Base-by-base conservation (phyloP, 1,284 basidiomycete species). In the Earliella scabrosa region DNA sequence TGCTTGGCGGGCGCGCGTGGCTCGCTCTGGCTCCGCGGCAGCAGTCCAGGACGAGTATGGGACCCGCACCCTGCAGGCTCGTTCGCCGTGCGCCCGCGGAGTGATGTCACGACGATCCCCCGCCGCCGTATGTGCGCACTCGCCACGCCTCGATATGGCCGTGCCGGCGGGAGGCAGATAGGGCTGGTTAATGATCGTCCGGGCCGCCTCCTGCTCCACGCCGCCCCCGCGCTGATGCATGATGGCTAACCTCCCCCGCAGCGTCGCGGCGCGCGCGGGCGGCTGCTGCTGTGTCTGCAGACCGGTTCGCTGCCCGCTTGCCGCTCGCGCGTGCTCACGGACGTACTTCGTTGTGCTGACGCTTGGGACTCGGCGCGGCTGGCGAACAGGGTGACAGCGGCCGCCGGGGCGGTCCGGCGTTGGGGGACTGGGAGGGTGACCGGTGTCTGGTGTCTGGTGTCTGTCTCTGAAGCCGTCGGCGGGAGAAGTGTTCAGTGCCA, bases 41-140 rank as follows among this genome's bases (percentile, higher is more conserved):
- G 20, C 45, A 46, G 31, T 46, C 45, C 31, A 18, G 16, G 45
- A 46, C 45, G n/a, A 46, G 45, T 34, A 34, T 34, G 13, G 29
- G 34, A 27, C 41, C n/a, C 18, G 4, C 3, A 2, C 36, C 39
- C 45, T 36, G 32, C 34, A n/a, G n/a, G n/a, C n/a, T n/a, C n/a
- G n/a, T 45, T 52, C 57, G 48, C 40, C 50, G 53, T 39, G 29
- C 47, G 44, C 50, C 45, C 57, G 49, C 52, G 49, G 57, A 34
- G 50, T 59, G 56, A 56, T 58, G 59, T 57, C 55, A 57, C 45
- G 59, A 48, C 55, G 58, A 60, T 60, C 58, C 29, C 45, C 34
- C 45, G 45, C 59, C 59, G 59, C 45, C 9, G 41, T 54, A 57
- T 45, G 52, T 54, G 55, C 56, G 53, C 52, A 41, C 38, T 21